Conservation (phyloP, 805 yeast species). For the Kurtzmaniella fragi region DNA sequence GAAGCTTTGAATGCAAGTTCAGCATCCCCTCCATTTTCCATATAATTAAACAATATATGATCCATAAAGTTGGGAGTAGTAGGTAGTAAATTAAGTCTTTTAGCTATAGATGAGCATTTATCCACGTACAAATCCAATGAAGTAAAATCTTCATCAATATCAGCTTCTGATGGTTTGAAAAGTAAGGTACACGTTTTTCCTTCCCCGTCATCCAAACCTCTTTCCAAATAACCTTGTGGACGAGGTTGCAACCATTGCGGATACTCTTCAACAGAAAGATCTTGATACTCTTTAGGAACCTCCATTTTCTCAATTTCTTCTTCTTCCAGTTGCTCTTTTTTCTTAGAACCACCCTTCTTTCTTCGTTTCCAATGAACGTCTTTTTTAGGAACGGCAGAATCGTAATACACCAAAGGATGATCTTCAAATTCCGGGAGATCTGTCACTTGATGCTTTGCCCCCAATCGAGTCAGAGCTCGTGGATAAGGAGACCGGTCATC, state of each 20-base stretch:
- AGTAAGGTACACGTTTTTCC: slow-evolving; percentile 52
- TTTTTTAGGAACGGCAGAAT: slow-evolving; percentile 19
- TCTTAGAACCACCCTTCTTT: slow-evolving; percentile 9
- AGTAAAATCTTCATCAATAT: slow-evolving; percentile 18
- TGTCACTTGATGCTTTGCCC: slow-evolving; percentile 67
- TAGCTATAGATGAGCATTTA: slow-evolving; percentile 54
- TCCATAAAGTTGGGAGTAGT: slow-evolving; percentile 82
- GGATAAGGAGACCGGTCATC: slow-evolving; percentile 76
- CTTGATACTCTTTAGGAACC: slow-evolving; percentile 45
- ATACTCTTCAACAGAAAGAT: slow-evolving; percentile 39
- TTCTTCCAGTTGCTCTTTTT: slow-evolving; percentile 13
- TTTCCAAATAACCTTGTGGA: slow-evolving; percentile 76
- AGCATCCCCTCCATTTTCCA: slow-evolving; percentile 48
- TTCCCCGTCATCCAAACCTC: slow-evolving; percentile 65
- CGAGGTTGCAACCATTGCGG: slow-evolving; percentile 77
- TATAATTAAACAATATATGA: slow-evolving; percentile 52
- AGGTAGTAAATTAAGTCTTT: slow-evolving; percentile 46
- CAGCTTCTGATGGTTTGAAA: slow-evolving; percentile 53
- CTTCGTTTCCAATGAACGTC: slow-evolving; percentile 3
- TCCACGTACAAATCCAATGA: slow-evolving; percentile 51
- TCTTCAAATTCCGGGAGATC: slow-evolving; percentile 59
- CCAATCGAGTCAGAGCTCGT: slow-evolving; percentile 71
- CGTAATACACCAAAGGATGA: slow-evolving; percentile 65
- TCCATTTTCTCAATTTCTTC: slow-evolving; percentile 21
- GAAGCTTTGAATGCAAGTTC: slow-evolving; percentile 45